Evolutionary conservation across 306 rosid species (phyloP).

Genomic region (Trifolium pratense): DNA sequence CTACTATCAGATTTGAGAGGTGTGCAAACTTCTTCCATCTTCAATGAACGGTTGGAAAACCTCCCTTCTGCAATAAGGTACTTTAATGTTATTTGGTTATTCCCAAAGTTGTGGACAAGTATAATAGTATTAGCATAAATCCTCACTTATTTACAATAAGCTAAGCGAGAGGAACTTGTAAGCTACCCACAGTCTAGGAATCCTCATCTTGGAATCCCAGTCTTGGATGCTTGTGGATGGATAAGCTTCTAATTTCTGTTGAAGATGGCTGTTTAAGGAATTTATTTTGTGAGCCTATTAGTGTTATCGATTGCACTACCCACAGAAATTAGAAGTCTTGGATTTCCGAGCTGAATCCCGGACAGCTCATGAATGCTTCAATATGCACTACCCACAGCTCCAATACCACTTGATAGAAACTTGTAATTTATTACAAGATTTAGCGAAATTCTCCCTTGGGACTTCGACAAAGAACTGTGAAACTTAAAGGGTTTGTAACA

Average conservation of each 20-base stretch:
- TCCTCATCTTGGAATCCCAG: not conserved
- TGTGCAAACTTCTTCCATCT: slow-evolving; percentile 60
- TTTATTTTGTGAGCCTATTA: not conserved
- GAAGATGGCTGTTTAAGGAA: not conserved
- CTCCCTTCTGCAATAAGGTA: slow-evolving; percentile 62
- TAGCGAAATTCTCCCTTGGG: not conserved
- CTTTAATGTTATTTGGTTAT: slow-evolving; percentile 38
- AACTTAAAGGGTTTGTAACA: too few relatives aligned
- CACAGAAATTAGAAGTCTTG: too few relatives aligned
- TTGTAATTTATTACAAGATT: not conserved
- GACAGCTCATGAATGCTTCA: not conserved
- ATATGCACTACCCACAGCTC: not conserved
- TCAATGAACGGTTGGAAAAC: slow-evolving; percentile 46
- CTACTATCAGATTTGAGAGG: slow-evolving; percentile 51
- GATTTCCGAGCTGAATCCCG: not conserved
- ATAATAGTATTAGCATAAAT: slow-evolving; percentile 25
- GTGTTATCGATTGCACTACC: not conserved
- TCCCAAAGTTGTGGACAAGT: slow-evolving; percentile 36
- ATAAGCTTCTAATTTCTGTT: not conserved
- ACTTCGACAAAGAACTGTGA: too few relatives aligned
- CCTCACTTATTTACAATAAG: slow-evolving; percentile 27
- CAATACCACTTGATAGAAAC: not conserved
- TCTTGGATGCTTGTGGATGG: not conserved
- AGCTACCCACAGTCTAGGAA: too few relatives aligned
- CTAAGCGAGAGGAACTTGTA: slow-evolving; percentile 29